Evolutionary conservation across 345 rosid species (phyloP), one percentile per base, ranked within the genome.

Genomic region (Eucalyptus sp.): DNA sequence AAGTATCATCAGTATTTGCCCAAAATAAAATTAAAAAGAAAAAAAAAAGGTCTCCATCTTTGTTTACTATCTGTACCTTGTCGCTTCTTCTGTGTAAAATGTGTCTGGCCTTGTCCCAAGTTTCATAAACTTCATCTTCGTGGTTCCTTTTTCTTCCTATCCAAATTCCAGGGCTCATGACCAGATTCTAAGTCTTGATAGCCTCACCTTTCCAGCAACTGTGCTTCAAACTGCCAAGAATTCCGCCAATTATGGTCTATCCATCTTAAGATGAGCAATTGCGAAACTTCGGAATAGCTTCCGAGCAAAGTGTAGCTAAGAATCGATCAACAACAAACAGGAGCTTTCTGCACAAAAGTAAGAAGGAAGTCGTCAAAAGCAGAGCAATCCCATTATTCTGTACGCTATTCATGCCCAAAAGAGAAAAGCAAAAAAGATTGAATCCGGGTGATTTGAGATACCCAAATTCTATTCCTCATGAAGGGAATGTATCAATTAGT

Each of bases 101-200:
- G 99, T 96, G 91, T 98, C 99, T 11, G 96, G 98, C 92, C 94
- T 94, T 64, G 94, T 95, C 81, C 99, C 99, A 17, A 98, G 91
- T 93, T 96, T 98, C 99, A 98, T 98, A 89, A 94, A 98, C 96
- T 98, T 98, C 99, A 98, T 98, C 90, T 90, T 92, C 50, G 86
- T 91, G 18, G 49, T 54, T 79, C 54, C 29, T 71, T 56, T 33
- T 48, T 91, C 89, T 89, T 88, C 89, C 87, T 52, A 86, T 66
- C 88, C 86, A 79, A 76, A 88, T 84, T 88, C 80, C 58, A 80
- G 31, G 60, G 71, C 60, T 87, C 90, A 87, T 87, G 87, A 56
- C 90, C 88, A 54, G 76, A 46, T 86, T 48, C 87, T 3, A 54
- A 86, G 41, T 86, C 41, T 41, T 7, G 15, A 76, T 76, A 76